Base-by-base conservation (phyloP, 2,329 filamentous ascomycete species). In the Beauveria rudraprayagi region DNA sequence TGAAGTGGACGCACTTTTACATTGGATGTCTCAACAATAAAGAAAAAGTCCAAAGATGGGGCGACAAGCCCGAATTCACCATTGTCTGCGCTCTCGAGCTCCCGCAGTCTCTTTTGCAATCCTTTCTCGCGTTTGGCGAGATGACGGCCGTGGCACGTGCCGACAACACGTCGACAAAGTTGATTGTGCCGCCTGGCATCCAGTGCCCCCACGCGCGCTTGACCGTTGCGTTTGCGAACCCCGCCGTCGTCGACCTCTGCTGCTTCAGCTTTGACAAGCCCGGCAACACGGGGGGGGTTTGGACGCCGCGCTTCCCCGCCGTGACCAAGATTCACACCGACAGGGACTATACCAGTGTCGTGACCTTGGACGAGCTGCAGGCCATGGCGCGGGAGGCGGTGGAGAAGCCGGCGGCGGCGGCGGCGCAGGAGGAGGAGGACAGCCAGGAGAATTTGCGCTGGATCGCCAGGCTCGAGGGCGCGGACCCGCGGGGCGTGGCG, bases 1-100 rank as follows among this genome's bases (percentile, higher is more conserved):
- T 90, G 48, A 80, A 81, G 59, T 96, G 88, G 87, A 96, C 90
- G 3, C 85, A 90, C 56, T 96, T 95, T 68, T 87, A 89, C 67
- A 73, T 96, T 17, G 92, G 86, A 1, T 96, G 91, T 70, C 76
- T 92, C 9, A 76, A 82, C 24, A 94, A 94, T 67, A 85, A 83
- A 66, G 77, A 82, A 6, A 79, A 82, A 16, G 82, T 87, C 0
- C 69, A 77, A 30, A 76, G 80, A 7, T 80, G 76, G 65, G 71
- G 75, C 2, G 76, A 73, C 3, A 80, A 72, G 56, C 88, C 89
- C 0, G 73, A 71, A 1, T 93, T 90, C 70, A 83, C 81, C 24
- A 74, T 94, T 3, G 80, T 92, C 37, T 88, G 87, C 60, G 76
- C 82, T 1, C 79, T 90, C 3, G 78, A 83, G 61, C 74, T 89